These are phyloP conservation scores for Trypanosoma scelopori DNA, from an alignment of 208 protist species.

Conservation along the genomic window DNA sequence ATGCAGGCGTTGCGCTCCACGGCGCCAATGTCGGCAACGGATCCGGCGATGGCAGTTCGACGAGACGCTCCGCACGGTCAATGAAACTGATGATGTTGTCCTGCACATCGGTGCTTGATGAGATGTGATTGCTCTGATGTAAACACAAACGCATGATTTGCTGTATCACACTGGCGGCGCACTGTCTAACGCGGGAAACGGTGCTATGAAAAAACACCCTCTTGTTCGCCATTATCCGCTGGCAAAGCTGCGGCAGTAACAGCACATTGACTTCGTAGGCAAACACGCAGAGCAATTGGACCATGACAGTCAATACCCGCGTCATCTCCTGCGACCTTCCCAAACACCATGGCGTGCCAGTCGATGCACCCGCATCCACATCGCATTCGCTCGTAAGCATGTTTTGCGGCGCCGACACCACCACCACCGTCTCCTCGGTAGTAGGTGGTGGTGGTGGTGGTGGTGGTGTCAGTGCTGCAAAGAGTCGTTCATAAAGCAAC, in stretches of 20 bases:
- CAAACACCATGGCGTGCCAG: background rate
- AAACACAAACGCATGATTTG: slow-evolving; percentile 28
- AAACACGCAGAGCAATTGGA: slow-evolving; percentile 14
- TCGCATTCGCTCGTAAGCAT: background rate
- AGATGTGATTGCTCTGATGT: slow-evolving; percentile 25
- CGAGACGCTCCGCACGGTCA: background rate
- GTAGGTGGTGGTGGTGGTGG: too few relatives aligned
- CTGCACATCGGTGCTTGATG: slow-evolving; percentile 7
- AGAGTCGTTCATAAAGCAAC: slow-evolving; percentile 24
- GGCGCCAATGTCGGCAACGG: slow-evolving; percentile 7
- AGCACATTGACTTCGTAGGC: slow-evolving; percentile 18
- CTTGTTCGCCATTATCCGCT: slow-evolving; percentile 22
- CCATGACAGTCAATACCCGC: slow-evolving; percentile 13
- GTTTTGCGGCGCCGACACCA: background rate
- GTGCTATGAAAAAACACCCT: slow-evolving; percentile 25
- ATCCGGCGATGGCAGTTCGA: slow-evolving; percentile 7
- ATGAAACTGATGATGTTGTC: slow-evolving; percentile 7
- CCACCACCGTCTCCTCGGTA: background rate
- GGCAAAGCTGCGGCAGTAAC: slow-evolving; percentile 31
- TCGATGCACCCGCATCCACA: background rate
- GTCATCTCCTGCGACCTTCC: slow-evolving; percentile 20
- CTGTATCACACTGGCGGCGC: slow-evolving; percentile 16
- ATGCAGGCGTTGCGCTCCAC: slow-evolving; percentile 22
- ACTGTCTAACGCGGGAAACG: slow-evolving; percentile 11
- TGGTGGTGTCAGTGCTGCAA: slow-evolving; percentile 5